Evolutionary conservation across 768 basidiomycete genomes (phyloP), one percentile per base, ranked within the genome.

Genomic region (Rhizopogon roseolus): DNA sequence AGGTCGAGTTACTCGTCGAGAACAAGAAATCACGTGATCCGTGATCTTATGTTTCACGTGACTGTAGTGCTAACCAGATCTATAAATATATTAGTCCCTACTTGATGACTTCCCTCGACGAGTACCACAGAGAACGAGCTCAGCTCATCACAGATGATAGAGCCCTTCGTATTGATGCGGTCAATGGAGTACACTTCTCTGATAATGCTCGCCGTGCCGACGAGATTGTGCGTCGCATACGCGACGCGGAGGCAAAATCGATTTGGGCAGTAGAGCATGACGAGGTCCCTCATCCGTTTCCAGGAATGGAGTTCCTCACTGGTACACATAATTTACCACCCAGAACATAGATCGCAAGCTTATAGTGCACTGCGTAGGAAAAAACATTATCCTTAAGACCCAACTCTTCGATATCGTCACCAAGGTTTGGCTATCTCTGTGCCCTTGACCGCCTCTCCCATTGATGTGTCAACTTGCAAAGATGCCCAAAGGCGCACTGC

Each of bases 401-500:
- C 72, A 72, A 54, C 64, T 90, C 28, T 90, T 87, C 59, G 61
- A 79, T 38, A 74, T 88, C 28, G 60, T 90, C 53, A 76, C 71
- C 61, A 84, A 83, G 78, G 87, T 79, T 53, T 16, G 52, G 19
- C 9, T 19, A 29, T 42, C 45, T 49, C 32, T 50, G 14, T 36
- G 43, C 55, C 22, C 22, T 22, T 22, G 22, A 55, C 11, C 17
- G 11, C 22, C 19, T 39, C 22, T 44, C 36, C 38, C 38, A 45
- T 11, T 50, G 36, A 39, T 34, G 3, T 6, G 8, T 16, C 2
- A 19, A 22, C 32, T 36, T 38, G 36, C 3, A 22, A 54, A 87
- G 85, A 88, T 91, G 86, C 89, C 89, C 2, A 91, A 90, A 68
- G 90, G 89, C 39, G 86, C 78, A 1, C 73, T 91, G 4, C 71